Base-by-base conservation (phyloP, 306 rosid species). In the Dryas octopetala region DNA sequence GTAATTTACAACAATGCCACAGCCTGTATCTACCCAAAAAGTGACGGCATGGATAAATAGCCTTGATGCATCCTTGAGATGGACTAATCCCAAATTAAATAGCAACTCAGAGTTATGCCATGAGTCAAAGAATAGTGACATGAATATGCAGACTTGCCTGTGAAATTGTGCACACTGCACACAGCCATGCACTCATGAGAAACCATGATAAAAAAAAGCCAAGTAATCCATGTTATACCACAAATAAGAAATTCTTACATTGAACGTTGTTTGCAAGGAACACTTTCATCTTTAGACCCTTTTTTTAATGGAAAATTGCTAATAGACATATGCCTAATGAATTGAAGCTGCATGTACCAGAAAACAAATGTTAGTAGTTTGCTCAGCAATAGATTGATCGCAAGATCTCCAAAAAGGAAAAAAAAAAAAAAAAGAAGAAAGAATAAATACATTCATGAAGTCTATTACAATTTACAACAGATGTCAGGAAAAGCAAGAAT, bases 271-370 rank as follows among this genome's bases (percentile, higher is more conserved):
- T 67, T 83, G 83, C 62, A 62, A 50, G 81, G 12, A 28, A 57
- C 60, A 15, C 14, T 71, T 66, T 72, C 74, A 44, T 51, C 78
- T 78, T 78, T 80, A 16, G 87, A 47, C 50, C 32, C 41, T 72
- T 63, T 79, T 43, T 79, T 76, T n/a, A 81, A 8, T 12, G 90
- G 84, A 17, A 80, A 68, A 65, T 76, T 75, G 71, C 82, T 67
- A 76, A 83, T 73, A 60, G 88, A 75, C 90, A 86, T 78, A 61
- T 86, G 90, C 76, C 74, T 81, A 17, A 78, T 49, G 79, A 86
- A 86, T 63, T 81, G 82, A 79, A 86, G 81, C 90, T 86, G 86
- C 78, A 78, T 49, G n/a, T 5, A 68, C 70, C 60, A 53, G 53
- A 74, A 73, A 59, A 4, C 6, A 66, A 40, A 53, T 57, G 62